Percentiles rank a stretch among this genome's conserved stretches.
These are phyloP conservation scores for Yarrowia galli DNA, from an alignment of 1,139 yeast genomes.

Conservation along the genomic window DNA sequence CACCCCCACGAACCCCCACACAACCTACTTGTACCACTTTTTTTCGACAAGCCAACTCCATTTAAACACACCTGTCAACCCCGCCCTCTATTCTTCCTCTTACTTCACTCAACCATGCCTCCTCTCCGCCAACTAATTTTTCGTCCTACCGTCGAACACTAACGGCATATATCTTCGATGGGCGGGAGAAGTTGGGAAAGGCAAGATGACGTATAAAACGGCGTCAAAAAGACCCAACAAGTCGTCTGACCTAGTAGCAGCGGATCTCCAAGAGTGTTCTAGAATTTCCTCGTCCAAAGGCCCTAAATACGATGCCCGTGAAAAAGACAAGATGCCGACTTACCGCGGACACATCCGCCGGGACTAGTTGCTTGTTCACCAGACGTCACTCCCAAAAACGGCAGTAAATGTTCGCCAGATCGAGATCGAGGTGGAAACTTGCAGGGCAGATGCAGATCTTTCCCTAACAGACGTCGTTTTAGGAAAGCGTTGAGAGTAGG, in stretches of 20 bases:
- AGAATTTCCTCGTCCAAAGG: not conserved
- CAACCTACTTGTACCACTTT: too few relatives aligned
- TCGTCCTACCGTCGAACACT: not conserved
- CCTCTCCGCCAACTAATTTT: not conserved
- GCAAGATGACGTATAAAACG: not conserved
- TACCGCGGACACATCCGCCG: too few relatives aligned
- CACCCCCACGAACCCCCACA: not conserved
- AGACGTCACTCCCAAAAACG: not conserved
- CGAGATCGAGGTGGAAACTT: not conserved
- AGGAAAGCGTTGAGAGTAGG: not conserved
- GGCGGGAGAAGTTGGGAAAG: too few relatives aligned
- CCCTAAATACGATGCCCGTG: not conserved
- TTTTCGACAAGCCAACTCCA: too few relatives aligned
- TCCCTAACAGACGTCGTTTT: not conserved
- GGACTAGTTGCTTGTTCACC: too few relatives aligned
- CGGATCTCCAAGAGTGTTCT: not conserved
- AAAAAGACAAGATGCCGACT: too few relatives aligned
- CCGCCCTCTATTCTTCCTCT: not conserved
- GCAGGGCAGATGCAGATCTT: constrained; percentile 7
- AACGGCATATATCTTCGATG: constrained; percentile 25
- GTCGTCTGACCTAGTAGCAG: not conserved
- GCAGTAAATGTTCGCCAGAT: constrained; percentile 13
- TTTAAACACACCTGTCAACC: too few relatives aligned
- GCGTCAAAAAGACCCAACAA: not conserved
- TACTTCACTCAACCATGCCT: too few relatives aligned